Percentiles rank a stretch among this genome's conserved stretches.
Conservation (phyloP, 768 basidiomycete genomes). For the Xanthoconium purpureum region DNA sequence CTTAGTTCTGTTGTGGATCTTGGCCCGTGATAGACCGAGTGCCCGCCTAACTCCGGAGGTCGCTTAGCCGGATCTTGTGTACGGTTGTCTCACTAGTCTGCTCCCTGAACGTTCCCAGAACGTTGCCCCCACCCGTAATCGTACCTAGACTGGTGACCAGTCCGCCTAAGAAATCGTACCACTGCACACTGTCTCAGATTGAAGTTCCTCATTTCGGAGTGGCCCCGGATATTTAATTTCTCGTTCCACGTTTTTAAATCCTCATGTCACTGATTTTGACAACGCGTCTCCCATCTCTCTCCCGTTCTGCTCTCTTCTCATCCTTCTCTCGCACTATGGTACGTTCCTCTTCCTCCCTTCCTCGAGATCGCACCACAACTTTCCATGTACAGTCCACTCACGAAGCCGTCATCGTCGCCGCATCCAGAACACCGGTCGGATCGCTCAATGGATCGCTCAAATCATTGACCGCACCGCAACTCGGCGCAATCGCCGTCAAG, state of each 20-base stretch:
- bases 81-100: neutral
- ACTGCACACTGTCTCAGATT: too few species aligned
- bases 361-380: neutral
- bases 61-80: constrained; percentile 5
- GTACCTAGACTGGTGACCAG: too few species aligned
- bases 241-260: constrained; percentile 17
- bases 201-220: constrained; percentile 13
- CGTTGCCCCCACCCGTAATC: too few species aligned
- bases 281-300: constrained; percentile 39
- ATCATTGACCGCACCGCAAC: constrained; percentile 83
- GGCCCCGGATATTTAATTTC: constrained; percentile 12
- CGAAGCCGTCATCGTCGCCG: constrained; percentile 93
- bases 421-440: constrained; percentile 90
- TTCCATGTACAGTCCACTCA: constrained; percentile 39
- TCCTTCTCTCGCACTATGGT: constrained; percentile 51
- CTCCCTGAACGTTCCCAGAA: neutral
- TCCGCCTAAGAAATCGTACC: too few species aligned
- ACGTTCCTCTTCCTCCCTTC: constrained; percentile 11
- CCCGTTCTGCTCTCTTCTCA: constrained; percentile 37
- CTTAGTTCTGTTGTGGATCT: constrained; percentile 63
- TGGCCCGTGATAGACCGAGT: constrained; percentile 17
- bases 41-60: neutral
- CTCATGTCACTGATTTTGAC: constrained; percentile 38
- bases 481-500: constrained; percentile 86
- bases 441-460: constrained; percentile 90